Conservation (phyloP, 1,284 basidiomycete species). For the Rhodotorula mucilaginosa region DNA sequence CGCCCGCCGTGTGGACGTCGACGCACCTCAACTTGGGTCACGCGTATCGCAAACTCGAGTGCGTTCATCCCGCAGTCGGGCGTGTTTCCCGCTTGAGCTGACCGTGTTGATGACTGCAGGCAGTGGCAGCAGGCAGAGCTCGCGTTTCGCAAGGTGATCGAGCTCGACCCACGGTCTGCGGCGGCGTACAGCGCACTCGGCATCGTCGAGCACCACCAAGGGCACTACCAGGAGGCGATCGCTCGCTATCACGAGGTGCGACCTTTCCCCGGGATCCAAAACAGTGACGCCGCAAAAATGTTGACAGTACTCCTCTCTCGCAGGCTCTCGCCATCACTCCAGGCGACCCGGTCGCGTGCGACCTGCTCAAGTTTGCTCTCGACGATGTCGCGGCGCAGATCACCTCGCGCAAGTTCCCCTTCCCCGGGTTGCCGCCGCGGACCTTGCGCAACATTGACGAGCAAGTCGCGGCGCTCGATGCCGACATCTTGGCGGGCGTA, state of each 20-base stretch:
- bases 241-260: slow-evolving; percentile 79
- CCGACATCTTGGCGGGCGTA: slow-evolving; percentile 8
- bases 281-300: neutral
- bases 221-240: slow-evolving; percentile 72
- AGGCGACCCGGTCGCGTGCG: slow-evolving; percentile 78
- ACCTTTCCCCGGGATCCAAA: neutral
- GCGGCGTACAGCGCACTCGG: slow-evolving; percentile 78
- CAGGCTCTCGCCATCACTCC: slow-evolving; percentile 79
- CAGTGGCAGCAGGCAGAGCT: slow-evolving; percentile 65
- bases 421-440: slow-evolving; percentile 43
- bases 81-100: neutral
- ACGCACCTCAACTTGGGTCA: slow-evolving; percentile 90
- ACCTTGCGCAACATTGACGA: slow-evolving; percentile 46
- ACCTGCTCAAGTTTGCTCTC: slow-evolving; percentile 78
- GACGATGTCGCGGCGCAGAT: slow-evolving; percentile 24
- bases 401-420: slow-evolving; percentile 16
- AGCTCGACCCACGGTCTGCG: slow-evolving; percentile 73
- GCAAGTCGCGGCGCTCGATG: slow-evolving; percentile 40
- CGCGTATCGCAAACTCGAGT: slow-evolving; percentile 74
- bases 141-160: slow-evolving; percentile 69
- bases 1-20: slow-evolving; percentile 75
- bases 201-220: slow-evolving; percentile 72
- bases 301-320: neutral
- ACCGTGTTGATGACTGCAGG: slow-evolving; percentile 50
- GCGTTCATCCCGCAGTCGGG: slow-evolving; percentile 43